Conservation (phyloP, 148 eudicot genomes). For the Camellia granthamiana region DNA sequence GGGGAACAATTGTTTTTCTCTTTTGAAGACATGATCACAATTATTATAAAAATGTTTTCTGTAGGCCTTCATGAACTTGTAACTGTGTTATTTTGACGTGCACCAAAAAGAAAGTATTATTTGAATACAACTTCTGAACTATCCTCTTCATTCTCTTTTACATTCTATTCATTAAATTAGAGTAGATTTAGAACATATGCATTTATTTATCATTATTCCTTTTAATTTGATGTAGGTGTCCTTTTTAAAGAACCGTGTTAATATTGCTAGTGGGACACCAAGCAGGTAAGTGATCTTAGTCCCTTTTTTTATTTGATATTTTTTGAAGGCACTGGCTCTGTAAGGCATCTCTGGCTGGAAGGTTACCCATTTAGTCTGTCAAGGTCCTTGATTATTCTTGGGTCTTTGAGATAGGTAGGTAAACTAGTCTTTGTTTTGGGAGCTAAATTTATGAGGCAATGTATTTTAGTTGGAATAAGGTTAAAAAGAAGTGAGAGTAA, state of each 20-base stretch:
- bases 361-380: neutral
- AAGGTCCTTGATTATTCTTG: neutral
- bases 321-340: neutral
- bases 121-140: neutral
- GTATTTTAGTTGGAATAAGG: neutral
- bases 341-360: neutral
- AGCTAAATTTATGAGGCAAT: neutral
- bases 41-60: neutral
- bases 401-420: neutral
- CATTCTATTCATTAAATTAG: neutral
- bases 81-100: neutral
- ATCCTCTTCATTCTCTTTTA: neutral
- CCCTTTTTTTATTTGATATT: neutral
- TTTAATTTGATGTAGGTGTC: slow-evolving; percentile 46
- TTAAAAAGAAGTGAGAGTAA: neutral
- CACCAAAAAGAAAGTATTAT: neutral
- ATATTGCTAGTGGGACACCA: slow-evolving; percentile 92
- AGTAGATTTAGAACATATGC: neutral
- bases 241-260: slow-evolving; percentile 66
- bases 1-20: neutral
- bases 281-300: slow-evolving; percentile 53
- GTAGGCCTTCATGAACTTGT: neutral
- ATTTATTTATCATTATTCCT: neutral
- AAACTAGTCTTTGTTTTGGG: neutral
- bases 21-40: neutral